Conservation (phyloP, 306 rosid species). For the Mimosa bimucronata region DNA sequence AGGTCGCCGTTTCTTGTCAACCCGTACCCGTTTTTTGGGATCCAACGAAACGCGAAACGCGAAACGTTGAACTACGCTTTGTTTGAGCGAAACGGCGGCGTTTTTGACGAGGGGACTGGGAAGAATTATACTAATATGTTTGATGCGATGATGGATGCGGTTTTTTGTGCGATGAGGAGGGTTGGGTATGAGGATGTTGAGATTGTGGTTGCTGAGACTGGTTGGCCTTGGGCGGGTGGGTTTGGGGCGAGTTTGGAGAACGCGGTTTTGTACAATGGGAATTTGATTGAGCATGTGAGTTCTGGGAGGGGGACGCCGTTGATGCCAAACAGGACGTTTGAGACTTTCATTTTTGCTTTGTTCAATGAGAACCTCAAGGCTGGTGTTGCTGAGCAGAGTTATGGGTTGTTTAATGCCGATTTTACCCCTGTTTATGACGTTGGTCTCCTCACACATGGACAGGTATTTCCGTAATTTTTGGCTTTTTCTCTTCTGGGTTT, state of each 20-base stretch:
- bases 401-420: conserved; percentile 79
- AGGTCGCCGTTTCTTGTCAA: conserved; percentile 74
- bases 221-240: conserved; percentile 87
- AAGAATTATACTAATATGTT: conserved; percentile 83
- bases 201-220: conserved; percentile 75
- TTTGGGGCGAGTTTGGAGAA: conserved; percentile 61
- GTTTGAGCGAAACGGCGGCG: conserved; percentile 70
- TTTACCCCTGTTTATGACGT: conserved; percentile 70
- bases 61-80: conserved; percentile 58
- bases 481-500: background rate
- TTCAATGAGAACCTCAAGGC: conserved; percentile 82
- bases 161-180: conserved; percentile 83
- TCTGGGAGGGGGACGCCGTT: conserved; percentile 85
- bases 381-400: conserved; percentile 64
- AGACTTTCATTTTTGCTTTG: conserved; percentile 66
- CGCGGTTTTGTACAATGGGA: conserved; percentile 72
- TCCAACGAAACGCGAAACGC: conserved; percentile 38
- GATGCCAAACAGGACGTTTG: conserved; percentile 77
- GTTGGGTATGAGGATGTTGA: conserved; percentile 78
- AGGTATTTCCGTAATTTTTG: conserved; percentile 44
- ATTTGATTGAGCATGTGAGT: conserved; percentile 64
- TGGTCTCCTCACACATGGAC: conserved; percentile 46
- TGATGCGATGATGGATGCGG: conserved; percentile 89
- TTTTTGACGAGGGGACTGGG: conserved; percentile 63
- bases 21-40: conserved; percentile 87